Evolutionary conservation across 2,329 filamentous ascomycete species (phyloP).

Genomic region (Dothistroma septosporum): DNA sequence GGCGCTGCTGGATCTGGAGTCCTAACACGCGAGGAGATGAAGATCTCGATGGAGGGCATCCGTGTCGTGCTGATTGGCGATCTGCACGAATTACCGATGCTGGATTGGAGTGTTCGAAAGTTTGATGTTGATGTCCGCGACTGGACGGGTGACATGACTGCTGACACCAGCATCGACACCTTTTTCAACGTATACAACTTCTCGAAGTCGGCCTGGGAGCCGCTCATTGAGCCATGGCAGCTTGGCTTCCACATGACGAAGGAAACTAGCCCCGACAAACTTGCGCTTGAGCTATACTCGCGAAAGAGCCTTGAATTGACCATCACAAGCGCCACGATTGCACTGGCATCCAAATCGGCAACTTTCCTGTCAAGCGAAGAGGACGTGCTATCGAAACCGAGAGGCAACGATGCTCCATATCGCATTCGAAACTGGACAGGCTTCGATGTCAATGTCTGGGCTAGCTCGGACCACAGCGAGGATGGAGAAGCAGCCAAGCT

Average conservation of each 20-base stretch:
- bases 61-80: slow-evolving; percentile 93
- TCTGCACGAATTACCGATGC: slow-evolving; percentile 86
- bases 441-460: slow-evolving; percentile 81
- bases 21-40: slow-evolving; percentile 71
- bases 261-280: slow-evolving; percentile 66
- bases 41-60: slow-evolving; percentile 80
- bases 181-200: slow-evolving; percentile 99
- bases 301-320: slow-evolving; percentile 89
- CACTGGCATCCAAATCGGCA: slow-evolving; percentile 85
- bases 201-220: slow-evolving; percentile 97
- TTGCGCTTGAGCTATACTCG: slow-evolving; percentile 82
- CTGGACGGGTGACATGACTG: slow-evolving; percentile 84
- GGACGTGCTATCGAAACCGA: slow-evolving; percentile 87
- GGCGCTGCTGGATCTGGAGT: slow-evolving; percentile 48
- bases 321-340: slow-evolving; percentile 88
- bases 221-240: slow-evolving; percentile 91
- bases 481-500: slow-evolving; percentile 71
- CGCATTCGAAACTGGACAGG: slow-evolving; percentile 93
- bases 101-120: slow-evolving; percentile 89
- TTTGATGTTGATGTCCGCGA: slow-evolving; percentile 82
- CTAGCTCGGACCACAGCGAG: slow-evolving; percentile 64
- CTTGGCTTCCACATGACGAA: slow-evolving; percentile 85
- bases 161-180: slow-evolving; percentile 84
- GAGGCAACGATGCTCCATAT: slow-evolving; percentile 87
- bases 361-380: slow-evolving; percentile 84